Percentiles rank a stretch among this genome's conserved stretches.
Conservation (phyloP, 768 basidiomycete species). For the Melanogaster broomeanus region DNA sequence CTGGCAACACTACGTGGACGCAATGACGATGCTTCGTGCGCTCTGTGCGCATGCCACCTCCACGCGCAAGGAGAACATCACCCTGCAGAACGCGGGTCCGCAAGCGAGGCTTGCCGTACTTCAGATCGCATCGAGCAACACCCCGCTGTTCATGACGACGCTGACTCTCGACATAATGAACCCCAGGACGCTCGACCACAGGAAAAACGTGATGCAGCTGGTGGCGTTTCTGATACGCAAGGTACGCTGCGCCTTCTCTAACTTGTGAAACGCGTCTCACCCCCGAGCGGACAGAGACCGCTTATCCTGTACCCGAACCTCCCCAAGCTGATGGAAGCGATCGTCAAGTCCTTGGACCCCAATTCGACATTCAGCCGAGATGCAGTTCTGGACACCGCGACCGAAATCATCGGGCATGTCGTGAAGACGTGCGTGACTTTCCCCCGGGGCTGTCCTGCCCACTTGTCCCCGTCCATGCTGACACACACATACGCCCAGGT, state of each 20-base stretch:
- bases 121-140: conserved; percentile 80
- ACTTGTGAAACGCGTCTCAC: not conserved
- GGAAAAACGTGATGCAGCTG: conserved; percentile 89
- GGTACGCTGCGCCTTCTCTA: conserved; percentile 36
- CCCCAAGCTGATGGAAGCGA: conserved; percentile 87
- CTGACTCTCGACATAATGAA: conserved; percentile 87
- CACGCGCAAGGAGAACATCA: conserved; percentile 67
- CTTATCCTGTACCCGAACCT: conserved; percentile 82
- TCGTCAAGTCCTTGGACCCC: conserved; percentile 95
- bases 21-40: conserved; percentile 83
- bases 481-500: conserved; percentile 55
- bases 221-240: conserved; percentile 93
- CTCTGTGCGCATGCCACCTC: conserved; percentile 81
- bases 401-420: conserved; percentile 93
- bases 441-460: not conserved
- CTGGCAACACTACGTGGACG: conserved; percentile 93
- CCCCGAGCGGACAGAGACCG: conserved; percentile 57
- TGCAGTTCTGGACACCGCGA: conserved; percentile 86
- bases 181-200: conserved; percentile 69
- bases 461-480: not conserved
- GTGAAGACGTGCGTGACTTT: conserved; percentile 73
- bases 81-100: conserved; percentile 64
- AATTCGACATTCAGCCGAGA: conserved; percentile 76
- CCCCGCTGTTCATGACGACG: conserved; percentile 92
- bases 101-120: conserved; percentile 85